Evolutionary conservation across 768 basidiomycete species (phyloP), one percentile per base, ranked within the genome.

Genomic region (Porphyrellus cyaneotinctus): DNA sequence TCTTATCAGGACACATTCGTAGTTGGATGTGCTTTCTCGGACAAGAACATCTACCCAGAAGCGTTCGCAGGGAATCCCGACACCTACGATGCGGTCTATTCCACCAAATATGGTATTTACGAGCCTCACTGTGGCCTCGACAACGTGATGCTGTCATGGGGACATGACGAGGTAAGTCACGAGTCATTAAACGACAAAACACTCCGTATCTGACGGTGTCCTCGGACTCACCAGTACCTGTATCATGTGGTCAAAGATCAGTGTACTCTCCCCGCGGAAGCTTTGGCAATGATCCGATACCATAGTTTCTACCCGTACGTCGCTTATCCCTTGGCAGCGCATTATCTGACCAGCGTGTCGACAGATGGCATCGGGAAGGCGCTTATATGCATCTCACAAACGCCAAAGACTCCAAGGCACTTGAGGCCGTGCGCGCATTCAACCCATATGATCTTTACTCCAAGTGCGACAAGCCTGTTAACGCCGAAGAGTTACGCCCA

Each of bases 371-470:
- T 70, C 80, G 92, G 38, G 93, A 94, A 64, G 79, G 79, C 49
- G 93, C 92, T 1, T 95, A 95, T 73, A 66, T 68, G 20, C 86
- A 94, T 64, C 80, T 95, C 43, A 85, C 81, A 57, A 84, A 84
- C 66, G 85, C 85, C 17, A 82, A 84, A 49, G 89, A 91, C 67
- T 58, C 70, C 52, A 72, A 72, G 48, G 75, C 81, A 18, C 80
- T 91, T 30, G 80, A 77, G 36, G 91, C 91, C 15, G 91, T 91
- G 26, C 78, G 80, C 41, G 86, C 85, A 0, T 95, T 95, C 80
- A 95, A 95, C 71, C 92, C 93, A 0, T 95, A 95, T 70, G 93
- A 95, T 64, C 80, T 97, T 8, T 97, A 97, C 75, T 88, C 85
- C 76, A 95, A 95, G 72, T 82, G 78, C 62, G 89, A 95, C 61